phyloP scores from a whole-genome alignment of 495 filamentous ascomycete species.

The Aspergillus sclerotioniger region DNA sequence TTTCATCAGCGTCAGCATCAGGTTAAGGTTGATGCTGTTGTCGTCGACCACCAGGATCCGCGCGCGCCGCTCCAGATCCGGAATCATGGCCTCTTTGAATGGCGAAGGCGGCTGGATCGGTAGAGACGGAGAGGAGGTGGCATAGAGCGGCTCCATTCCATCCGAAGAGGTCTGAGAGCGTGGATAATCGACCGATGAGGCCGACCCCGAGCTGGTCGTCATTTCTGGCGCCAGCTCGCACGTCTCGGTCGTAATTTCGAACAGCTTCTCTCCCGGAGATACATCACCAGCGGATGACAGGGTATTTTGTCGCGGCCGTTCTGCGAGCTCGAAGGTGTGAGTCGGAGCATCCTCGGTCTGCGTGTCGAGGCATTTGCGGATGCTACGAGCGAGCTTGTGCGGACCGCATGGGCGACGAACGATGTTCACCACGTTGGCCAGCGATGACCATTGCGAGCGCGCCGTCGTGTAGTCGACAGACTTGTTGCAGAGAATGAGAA shows the following conservation, averaged over 20 bases:
- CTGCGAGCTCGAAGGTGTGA: constrained; percentile 16
- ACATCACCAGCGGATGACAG: neutral
- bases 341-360: constrained; percentile 14
- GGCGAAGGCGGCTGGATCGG: constrained; percentile 11
- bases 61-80: constrained; percentile 5
- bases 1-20: constrained; percentile 61
- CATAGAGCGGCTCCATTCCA: constrained; percentile 2
- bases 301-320: constrained; percentile 4
- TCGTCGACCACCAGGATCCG: constrained; percentile 69
- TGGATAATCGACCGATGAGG: constrained; percentile 11
- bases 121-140: constrained; percentile 7
- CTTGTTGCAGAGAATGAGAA: constrained; percentile 39
- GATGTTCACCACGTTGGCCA: constrained; percentile 40
- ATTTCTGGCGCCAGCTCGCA: constrained; percentile 15
- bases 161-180: constrained; percentile 12
- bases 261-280: neutral
- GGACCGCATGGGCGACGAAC: constrained; percentile 59
- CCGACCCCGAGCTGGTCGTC: constrained; percentile 6
- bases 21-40: constrained; percentile 72
- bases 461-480: constrained; percentile 31
- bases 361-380: constrained; percentile 35
- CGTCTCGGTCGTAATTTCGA: constrained; percentile 6
- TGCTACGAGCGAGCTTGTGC: constrained; percentile 60
- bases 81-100: neutral
- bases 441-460: constrained; percentile 30